A percentile compares a stretch with the other conserved stretches of the same genome.
These are phyloP conservation scores for Jaapia argillacea DNA, from an alignment of 768 basidiomycete species.

Conservation along the genomic window DNA sequence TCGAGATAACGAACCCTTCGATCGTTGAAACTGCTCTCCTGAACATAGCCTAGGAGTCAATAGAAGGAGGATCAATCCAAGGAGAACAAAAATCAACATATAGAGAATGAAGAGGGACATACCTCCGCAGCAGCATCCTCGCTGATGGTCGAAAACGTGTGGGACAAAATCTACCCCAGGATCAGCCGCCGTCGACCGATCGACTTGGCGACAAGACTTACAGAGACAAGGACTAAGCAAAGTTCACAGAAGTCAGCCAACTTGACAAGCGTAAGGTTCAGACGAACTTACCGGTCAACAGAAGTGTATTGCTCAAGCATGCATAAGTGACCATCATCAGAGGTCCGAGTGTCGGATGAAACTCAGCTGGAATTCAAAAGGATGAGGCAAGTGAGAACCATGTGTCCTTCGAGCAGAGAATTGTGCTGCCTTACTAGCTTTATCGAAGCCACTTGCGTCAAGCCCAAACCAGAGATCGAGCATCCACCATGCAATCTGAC, in stretches of 20 bases:
- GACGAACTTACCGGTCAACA: slow-evolving; percentile 69
- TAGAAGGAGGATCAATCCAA: slow-evolving; percentile 3
- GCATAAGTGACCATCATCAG: slow-evolving; percentile 88
- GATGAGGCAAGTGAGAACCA: background rate
- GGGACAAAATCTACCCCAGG: slow-evolving; percentile 67
- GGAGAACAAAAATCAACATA: slow-evolving; percentile 1
- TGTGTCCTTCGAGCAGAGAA: background rate
- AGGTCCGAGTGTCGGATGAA: slow-evolving; percentile 86
- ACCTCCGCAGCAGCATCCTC: slow-evolving; percentile 92
- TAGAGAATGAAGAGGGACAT: slow-evolving; percentile 3
- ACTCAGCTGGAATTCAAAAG: slow-evolving; percentile 35
- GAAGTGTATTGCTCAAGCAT: slow-evolving; percentile 83
- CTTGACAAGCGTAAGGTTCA: too few species aligned
- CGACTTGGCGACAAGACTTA: slow-evolving; percentile 24
- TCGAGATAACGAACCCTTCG: slow-evolving; percentile 54
- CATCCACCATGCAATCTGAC: slow-evolving; percentile 90
- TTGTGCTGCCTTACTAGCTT: slow-evolving; percentile 50
- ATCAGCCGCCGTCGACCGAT: slow-evolving; percentile 2
- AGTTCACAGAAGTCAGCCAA: background rate
- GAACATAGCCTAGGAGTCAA: slow-evolving; percentile 97
- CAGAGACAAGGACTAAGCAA: slow-evolving; percentile 62
- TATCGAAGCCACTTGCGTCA: slow-evolving; percentile 83
- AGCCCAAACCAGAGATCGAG: slow-evolving; percentile 92
- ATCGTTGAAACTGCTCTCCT: slow-evolving; percentile 88
- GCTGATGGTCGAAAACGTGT: slow-evolving; percentile 90